These are phyloP conservation scores for Thielaviopsis ethacetica DNA, from an alignment of 2,329 filamentous ascomycete species.

Conservation along the genomic window DNA sequence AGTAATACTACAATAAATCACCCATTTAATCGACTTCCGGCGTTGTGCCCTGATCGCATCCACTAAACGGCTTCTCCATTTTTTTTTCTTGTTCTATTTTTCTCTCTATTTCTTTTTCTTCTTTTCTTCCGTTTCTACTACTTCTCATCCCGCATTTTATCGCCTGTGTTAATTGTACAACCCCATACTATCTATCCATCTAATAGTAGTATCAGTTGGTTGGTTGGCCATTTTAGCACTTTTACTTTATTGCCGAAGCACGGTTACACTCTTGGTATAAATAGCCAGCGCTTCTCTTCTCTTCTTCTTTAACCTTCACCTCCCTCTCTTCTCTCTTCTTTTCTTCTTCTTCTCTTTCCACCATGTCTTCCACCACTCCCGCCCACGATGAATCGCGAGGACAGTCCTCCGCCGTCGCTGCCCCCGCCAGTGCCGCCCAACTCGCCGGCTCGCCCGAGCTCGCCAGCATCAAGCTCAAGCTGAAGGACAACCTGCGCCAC, in stretches of 20 bases:
- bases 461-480: slow-evolving; percentile 55
- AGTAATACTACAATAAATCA: neutral
- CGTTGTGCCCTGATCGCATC: neutral
- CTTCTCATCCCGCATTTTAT: slow-evolving; percentile 12
- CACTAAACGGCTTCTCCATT: neutral
- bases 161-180: neutral
- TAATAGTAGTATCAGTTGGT: too few species aligned
- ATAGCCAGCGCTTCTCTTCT: neutral
- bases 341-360: slow-evolving; percentile 16
- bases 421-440: slow-evolving; percentile 38
- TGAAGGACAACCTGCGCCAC: slow-evolving; percentile 57
- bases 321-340: slow-evolving; percentile 17
- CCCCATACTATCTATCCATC: too few species aligned
- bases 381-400: slow-evolving; percentile 43
- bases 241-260: slow-evolving; percentile 12
- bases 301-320: slow-evolving; percentile 15
- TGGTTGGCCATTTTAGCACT: slow-evolving; percentile 18
- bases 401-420: slow-evolving; percentile 45
- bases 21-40: neutral
- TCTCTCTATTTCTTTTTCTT: slow-evolving; percentile 1
- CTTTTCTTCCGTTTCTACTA: neutral
- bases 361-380: slow-evolving; percentile 18
- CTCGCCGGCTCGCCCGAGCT: slow-evolving; percentile 46
- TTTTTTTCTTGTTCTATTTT: slow-evolving; percentile 1
- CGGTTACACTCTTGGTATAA: neutral